Evolutionary conservation across 75 land plant species (phyloP).

Genomic region (Pinus tabuliformis): DNA sequence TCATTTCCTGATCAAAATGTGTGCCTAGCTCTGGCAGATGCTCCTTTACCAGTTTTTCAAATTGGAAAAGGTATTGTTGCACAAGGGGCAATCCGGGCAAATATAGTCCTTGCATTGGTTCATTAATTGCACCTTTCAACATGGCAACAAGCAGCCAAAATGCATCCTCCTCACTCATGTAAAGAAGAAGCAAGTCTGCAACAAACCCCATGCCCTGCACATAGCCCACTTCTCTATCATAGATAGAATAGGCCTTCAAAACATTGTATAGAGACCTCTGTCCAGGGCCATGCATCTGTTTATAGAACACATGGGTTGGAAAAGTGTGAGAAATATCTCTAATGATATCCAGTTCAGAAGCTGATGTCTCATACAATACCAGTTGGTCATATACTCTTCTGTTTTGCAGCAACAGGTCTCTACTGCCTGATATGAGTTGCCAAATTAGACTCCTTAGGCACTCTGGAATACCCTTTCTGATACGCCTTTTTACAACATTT

Average conservation of each 20-base stretch:
- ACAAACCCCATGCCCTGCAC: not conserved
- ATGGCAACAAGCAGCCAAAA: conserved; percentile 57
- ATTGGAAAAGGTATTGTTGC: conserved; percentile 39
- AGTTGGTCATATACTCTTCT: conserved; percentile 99
- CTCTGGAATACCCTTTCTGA: conserved; percentile 89
- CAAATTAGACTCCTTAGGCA: conserved; percentile 94
- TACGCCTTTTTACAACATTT: conserved; percentile 75
- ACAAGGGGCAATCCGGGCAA: too few species aligned
- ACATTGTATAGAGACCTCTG: not conserved
- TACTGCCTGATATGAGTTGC: conserved; percentile 96
- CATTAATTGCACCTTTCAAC: not conserved
- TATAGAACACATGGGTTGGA: conserved; percentile 97
- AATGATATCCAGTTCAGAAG: conserved; percentile 94
- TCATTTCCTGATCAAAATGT: not conserved
- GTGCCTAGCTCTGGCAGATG: not conserved
- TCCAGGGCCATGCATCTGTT: conserved; percentile 39
- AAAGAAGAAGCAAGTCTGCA: not conserved
- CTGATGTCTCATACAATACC: conserved; percentile 91
- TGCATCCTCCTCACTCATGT: not conserved
- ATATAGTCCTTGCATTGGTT: not conserved
- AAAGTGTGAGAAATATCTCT: conserved; percentile 96
- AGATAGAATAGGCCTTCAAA: not conserved
- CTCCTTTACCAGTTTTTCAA: not conserved
- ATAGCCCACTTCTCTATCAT: not conserved
- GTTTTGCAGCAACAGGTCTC: conserved; percentile 93